Conservation (phyloP, 306 rosid genomes). For the Crataegus laevigata region DNA sequence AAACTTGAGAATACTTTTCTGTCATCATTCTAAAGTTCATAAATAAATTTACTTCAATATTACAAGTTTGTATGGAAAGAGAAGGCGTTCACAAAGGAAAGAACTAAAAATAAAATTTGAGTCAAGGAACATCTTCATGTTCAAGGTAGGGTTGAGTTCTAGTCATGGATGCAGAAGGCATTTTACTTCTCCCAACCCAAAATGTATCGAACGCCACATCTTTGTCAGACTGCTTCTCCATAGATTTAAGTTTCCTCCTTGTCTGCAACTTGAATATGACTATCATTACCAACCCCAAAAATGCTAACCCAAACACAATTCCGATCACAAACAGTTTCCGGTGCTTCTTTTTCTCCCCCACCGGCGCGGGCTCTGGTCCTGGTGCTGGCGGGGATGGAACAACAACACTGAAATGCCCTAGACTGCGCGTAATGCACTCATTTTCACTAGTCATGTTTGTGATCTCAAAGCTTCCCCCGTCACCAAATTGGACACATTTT, state of each 20-base stretch:
- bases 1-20: neutral
- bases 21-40: constrained; percentile 1
- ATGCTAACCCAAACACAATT: constrained; percentile 29
- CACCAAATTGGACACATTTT: constrained; percentile 50
- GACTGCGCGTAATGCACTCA: constrained; percentile 32
- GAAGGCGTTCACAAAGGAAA: neutral
- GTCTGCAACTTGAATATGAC: constrained; percentile 21
- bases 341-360: neutral
- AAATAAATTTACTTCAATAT: constrained; percentile 13
- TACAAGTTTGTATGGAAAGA: constrained; percentile 1
- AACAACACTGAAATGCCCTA: constrained; percentile 62
- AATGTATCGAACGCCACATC: constrained; percentile 53
- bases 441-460: constrained; percentile 34
- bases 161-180: constrained; percentile 66
- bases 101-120: neutral
- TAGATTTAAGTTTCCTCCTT: constrained; percentile 29
- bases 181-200: constrained; percentile 74
- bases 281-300: constrained; percentile 26
- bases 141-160: constrained; percentile 83
- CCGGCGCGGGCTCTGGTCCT: neutral
- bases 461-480: constrained; percentile 38
- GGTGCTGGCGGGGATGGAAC: constrained; percentile 19
- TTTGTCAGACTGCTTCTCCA: constrained; percentile 61
- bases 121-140: constrained; percentile 27
- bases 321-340: constrained; percentile 40